phyloP scores from a whole-genome alignment of 2,329 filamentous ascomycete genomes.

The Herpotrichia juniperi region DNA sequence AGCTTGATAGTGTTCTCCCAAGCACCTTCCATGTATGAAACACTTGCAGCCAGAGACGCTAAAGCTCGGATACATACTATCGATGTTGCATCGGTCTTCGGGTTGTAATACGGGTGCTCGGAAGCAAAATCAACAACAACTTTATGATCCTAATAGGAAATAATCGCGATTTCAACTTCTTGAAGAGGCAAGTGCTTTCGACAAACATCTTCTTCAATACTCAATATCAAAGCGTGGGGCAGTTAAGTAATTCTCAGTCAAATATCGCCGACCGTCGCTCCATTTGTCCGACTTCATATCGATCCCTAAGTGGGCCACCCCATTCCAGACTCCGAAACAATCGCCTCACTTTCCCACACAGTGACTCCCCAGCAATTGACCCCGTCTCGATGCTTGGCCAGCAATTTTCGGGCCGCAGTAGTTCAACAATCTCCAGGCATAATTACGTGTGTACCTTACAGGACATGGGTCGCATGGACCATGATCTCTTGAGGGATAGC shows the following conservation, averaged over 20 bases:
- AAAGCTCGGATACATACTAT: not conserved
- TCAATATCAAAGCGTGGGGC: not conserved
- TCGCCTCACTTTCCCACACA: slow-evolving; percentile 14
- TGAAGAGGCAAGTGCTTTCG: not conserved
- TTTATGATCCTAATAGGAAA: not conserved
- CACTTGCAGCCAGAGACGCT: not conserved
- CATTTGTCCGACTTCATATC: not conserved
- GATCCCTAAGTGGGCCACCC: not conserved
- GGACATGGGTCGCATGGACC: slow-evolving; percentile 13
- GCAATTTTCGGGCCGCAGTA: slow-evolving; percentile 3
- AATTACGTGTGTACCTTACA: slow-evolving; percentile 11
- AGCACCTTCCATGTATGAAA: slow-evolving; percentile 9
- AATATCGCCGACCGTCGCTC: not conserved
- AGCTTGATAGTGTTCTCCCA: slow-evolving; percentile 4
- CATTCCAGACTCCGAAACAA: not conserved
- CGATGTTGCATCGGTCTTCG: not conserved
- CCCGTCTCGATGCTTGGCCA: slow-evolving; percentile 1
- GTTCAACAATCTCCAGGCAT: slow-evolving; percentile 14
- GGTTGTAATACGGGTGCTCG: not conserved
- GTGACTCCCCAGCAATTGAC: not conserved
- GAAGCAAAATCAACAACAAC: not conserved
- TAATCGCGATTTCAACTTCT: not conserved
- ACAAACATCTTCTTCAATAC: not conserved
- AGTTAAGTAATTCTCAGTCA: not conserved
- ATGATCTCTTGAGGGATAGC: slow-evolving; percentile 19